A percentile compares a stretch with the other conserved stretches of the same genome.
phyloP scores from a whole-genome alignment of 140 eudicot genomes.

The Erigeron philadelphicus region DNA sequence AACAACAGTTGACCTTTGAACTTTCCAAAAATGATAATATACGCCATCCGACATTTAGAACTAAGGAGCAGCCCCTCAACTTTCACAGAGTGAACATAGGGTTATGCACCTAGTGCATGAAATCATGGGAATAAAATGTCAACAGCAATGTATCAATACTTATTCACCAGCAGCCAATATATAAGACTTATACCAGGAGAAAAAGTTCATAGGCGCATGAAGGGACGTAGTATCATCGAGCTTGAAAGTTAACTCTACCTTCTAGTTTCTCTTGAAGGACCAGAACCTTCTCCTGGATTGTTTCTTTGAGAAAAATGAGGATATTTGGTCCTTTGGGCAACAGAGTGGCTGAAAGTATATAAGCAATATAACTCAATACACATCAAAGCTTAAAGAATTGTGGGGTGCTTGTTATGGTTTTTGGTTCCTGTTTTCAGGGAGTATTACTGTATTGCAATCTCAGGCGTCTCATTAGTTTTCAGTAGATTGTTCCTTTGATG shows the following conservation, averaged over 20 bases:
- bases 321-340: conserved; percentile 28
- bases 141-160: not conserved
- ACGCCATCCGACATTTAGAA: not conserved
- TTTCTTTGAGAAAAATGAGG: conserved; percentile 30
- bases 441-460: no score
- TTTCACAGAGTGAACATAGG: not conserved
- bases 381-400: no score
- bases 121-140: not conserved
- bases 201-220: not conserved
- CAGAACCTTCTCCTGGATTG: conserved; percentile 15
- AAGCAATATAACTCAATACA: conserved; percentile 6
- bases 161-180: conserved; percentile 5
- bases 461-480: no score
- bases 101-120: conserved; percentile 5
- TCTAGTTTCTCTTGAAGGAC: conserved; percentile 27
- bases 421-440: no score
- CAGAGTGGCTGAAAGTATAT: conserved; percentile 25
- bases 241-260: conserved; percentile 27
- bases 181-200: not conserved
- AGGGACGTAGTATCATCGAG: conserved; percentile 1
- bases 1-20: not conserved
- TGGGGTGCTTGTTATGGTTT: no score
- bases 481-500: no score
- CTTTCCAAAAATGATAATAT: not conserved
- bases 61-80: not conserved